Percentiles rank a stretch among this genome's conserved stretches.
phyloP scores from a whole-genome alignment of 2,329 filamentous ascomycete genomes.

The Exserohilum turcica region DNA sequence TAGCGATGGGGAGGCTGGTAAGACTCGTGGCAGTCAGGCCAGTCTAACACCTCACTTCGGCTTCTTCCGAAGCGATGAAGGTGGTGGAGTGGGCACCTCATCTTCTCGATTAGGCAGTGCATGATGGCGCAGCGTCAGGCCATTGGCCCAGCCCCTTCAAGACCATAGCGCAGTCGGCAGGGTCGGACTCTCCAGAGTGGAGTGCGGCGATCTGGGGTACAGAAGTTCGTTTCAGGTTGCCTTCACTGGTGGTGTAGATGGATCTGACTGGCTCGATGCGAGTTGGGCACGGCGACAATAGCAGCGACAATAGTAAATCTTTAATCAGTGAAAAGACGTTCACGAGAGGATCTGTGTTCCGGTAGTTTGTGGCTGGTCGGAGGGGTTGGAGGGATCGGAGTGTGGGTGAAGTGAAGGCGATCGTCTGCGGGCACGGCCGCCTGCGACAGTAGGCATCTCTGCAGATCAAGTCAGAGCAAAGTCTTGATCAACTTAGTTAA shows the following conservation, averaged over 20 bases:
- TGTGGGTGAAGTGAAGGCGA: conserved; percentile 1
- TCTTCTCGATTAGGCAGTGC: neutral
- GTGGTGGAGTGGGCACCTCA: neutral
- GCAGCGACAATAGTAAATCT: neutral
- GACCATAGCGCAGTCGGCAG: neutral
- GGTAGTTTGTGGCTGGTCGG: neutral
- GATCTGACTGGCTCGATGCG: neutral
- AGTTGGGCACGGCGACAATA: neutral
- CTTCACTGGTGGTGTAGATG: conserved; percentile 3
- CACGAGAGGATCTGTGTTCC: neutral
- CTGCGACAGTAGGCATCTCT: neutral
- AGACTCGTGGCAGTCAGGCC: neutral
- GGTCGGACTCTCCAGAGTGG: neutral
- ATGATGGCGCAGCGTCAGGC: neutral
- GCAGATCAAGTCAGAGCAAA: neutral
- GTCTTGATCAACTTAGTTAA: too few species aligned
- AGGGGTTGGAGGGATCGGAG: too few species aligned
- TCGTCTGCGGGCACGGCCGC: too few species aligned
- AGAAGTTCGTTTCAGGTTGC: neutral
- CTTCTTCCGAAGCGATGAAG: neutral
- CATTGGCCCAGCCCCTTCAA: conserved; percentile 4
- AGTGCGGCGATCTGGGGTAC: neutral
- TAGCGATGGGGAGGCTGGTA: conserved; percentile 2
- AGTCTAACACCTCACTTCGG: neutral
- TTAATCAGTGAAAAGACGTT: neutral